A percentile compares a stretch with the other conserved stretches of the same genome.
Conservation (phyloP, 2,329 filamentous ascomycete species). For the Diaporthe ampelina region DNA sequence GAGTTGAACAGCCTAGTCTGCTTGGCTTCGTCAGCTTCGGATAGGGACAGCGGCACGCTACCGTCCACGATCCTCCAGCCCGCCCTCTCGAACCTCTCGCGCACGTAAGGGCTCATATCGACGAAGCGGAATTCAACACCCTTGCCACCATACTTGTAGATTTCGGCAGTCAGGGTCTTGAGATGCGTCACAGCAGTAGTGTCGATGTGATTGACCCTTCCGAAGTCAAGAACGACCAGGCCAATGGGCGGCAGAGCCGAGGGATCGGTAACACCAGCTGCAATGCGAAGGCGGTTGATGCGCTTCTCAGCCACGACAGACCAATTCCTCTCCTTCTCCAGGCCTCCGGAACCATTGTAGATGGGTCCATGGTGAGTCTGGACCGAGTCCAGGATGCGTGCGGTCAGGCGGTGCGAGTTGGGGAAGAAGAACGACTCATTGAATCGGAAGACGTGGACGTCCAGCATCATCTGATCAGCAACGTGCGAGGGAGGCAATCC, state of each 20-base stretch:
- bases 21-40: conserved; percentile 2
- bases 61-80: conserved; percentile 53
- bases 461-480: conserved; percentile 47
- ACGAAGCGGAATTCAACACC: conserved; percentile 62
- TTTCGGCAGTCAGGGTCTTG: conserved; percentile 61
- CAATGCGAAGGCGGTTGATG: conserved; percentile 59
- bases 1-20: conserved; percentile 30
- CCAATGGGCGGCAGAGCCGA: conserved; percentile 55
- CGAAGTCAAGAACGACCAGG: conserved; percentile 66
- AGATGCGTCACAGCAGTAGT: conserved; percentile 65
- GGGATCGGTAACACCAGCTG: conserved; percentile 53
- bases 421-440: conserved; percentile 72
- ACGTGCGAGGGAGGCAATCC: conserved; percentile 51
- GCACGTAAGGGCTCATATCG: conserved; percentile 59
- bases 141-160: conserved; percentile 63
- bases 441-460: conserved; percentile 70
- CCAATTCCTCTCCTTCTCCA: conserved; percentile 62
- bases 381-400: conserved; percentile 62
- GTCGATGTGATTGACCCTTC: conserved; percentile 66
- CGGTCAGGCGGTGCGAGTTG: conserved; percentile 69
- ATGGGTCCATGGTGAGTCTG: conserved; percentile 60
- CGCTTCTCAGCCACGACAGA: conserved; percentile 65
- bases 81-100: conserved; percentile 54
- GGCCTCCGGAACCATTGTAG: conserved; percentile 51
- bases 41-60: conserved; percentile 5